Evolutionary conservation across 2,329 filamentous ascomycete genomes (phyloP), one percentile per base, ranked within the genome.

Genomic region (Plenodomus tracheiphilus): DNA sequence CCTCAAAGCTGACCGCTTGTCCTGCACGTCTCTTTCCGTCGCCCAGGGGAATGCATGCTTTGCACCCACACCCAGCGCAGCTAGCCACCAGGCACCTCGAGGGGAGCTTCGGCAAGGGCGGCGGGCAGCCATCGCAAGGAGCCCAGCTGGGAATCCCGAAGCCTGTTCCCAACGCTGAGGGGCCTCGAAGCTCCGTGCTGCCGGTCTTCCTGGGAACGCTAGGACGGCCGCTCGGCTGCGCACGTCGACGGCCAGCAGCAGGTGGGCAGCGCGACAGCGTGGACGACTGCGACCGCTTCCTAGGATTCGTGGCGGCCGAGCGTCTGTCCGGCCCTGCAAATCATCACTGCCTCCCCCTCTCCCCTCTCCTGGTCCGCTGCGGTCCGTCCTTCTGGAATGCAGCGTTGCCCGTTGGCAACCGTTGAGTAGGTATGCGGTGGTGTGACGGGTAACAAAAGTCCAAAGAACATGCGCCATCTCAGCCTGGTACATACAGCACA

Each of bases 1-100:
- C 56, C 56, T 41, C 48, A 48, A 51, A 57, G 54, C 53, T 64
- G 60, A 62, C 61, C 62, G 60, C 62, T 60, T 53, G 53, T 59
- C 55, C 53, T 54, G 51, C 47, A 52, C 43, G 46, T 48, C 44
- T 36, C 47, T 50, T 45, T 43, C 49, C 54, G 48, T 54, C 48
- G 39, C 54, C 60, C 60, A 63, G 60, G 59, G 59, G 59, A 56
- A 61, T 59, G 58, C 54, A 56, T 49, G 40, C 53, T 57, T 39
- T 17, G 48, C 41, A 44, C 43, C 38, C 45, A 36, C 43, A 45
- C 49, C 54, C 44, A 41, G 44, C 45, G 21, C 47, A 46, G 51
- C 41, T 42, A 34, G 49, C 58, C 49, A 34, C n/a, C 51, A 41
- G 40, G 37, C 40, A 37, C 54, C 49, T 41, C 47, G 44, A 54